Evolutionary conservation across 345 rosid genomes (phyloP), one percentile per base, ranked within the genome.

Genomic region (Citrus glauca): DNA sequence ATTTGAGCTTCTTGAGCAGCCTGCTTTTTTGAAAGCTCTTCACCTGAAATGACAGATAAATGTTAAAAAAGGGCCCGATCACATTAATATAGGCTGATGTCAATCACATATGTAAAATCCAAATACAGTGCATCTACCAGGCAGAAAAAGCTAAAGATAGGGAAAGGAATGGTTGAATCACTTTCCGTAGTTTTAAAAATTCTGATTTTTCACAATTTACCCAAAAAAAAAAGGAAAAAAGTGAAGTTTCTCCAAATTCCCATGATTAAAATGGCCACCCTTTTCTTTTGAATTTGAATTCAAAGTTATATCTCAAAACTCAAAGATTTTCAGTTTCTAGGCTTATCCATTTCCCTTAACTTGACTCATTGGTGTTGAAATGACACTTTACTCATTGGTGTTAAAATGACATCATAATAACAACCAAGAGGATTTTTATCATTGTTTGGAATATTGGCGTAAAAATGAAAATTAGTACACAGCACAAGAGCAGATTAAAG

Each of bases 1-100:
- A 97, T 97, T 28, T 89, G 90, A 78, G 94, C 90, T 85, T 94
- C 99, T 85, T 97, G 98, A 80, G 94, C 88, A 79, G 98, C 98
- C 83, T 94, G 99, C 83, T 93, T 97, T 86, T 94, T 97, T 22
- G 99, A 97, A 86, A 97, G 99, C 83, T 97, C 98, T 86, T 97
- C 98, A 66, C 99, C 99, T 96, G 90, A 70, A 82, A 78, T 74
- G 56, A 56, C 35, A 37, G 61, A 68, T 38, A 57, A 78, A 79
- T 55, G 7, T 67, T 67, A 76, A 32, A 66, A 61, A 72, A 50
- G 73, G 77, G 7, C 63, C 48, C 16, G 6, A 19, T 25, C 30
- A 42, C 48, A 7, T 6, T 33, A 7, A 32, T 59, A 62, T 19
- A 30, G 17, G 74, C 66, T 57, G 24, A 5, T 40, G 32, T n/a